Evolutionary conservation across 1,139 yeast genomes (phyloP), one percentile per base, ranked within the genome.

Genomic region (Suhomyces atakaporum): DNA sequence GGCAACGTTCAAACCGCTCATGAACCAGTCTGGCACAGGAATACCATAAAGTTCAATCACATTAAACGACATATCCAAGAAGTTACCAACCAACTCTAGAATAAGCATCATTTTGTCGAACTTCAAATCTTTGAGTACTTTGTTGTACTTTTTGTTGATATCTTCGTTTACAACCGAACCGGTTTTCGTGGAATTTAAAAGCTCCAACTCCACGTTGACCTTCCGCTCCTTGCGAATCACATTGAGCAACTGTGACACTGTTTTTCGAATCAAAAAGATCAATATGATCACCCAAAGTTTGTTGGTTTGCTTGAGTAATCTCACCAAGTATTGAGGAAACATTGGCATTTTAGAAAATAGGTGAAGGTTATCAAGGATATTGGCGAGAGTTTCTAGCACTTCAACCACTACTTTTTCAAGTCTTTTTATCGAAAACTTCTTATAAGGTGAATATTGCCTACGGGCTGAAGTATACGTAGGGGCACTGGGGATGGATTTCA

Each of bases 71-170:
- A 71, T 59, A 45, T 71, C 77, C 44, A 71, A 50, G 40, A 66
- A 57, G 51, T 71, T 71, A 35, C 77, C 77, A 24, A 70, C 44
- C 33, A 71, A 60, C 47, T 71, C 77, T 33, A 71, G 47, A 19
- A 58, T 48, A 29, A 71, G 56, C 77, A 71, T 71, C 55, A 63
- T 53, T 43, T 65, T 69, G 52, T 71, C 76, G 42, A 70, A 71
- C 35, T 58, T 59, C 48, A 71, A 64, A 48, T 69, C 76, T 44
- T 65, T 67, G 40, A 71, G 54, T 3, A 69, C 61, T 48, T 70
- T 70, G 28, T 63, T 63, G 44, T 71, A 71, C 44, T 65, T 67
- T 40, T 50, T 60, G 39, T 61, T 53, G 15, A 70, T 54, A 29
- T 63, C 67, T 21, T 50, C 47, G 31, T 53, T 57, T 27, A 66